phyloP scores from a whole-genome alignment of 441 rosid species.

The Brassica hybrid region DNA sequence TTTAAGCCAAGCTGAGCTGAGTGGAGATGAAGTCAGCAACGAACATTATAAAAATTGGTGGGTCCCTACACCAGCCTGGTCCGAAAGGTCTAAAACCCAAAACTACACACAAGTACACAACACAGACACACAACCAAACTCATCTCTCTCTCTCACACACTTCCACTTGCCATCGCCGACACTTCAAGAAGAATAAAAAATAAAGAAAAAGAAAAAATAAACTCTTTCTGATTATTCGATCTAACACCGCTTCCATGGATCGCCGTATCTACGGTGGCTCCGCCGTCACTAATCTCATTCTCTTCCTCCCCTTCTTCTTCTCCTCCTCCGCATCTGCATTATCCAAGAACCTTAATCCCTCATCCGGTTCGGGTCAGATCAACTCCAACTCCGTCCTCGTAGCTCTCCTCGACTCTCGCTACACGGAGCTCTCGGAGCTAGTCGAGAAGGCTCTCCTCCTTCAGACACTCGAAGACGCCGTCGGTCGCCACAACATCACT shows the following conservation, averaged over 20 bases:
- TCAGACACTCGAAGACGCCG: conserved; percentile 60
- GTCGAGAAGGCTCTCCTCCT: conserved; percentile 72
- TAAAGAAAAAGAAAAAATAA: background rate
- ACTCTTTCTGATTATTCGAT: conserved; percentile 31
- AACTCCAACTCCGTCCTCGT: conserved; percentile 74
- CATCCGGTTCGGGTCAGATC: conserved; percentile 69
- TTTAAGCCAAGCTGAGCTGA: background rate
- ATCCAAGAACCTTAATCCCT: conserved; percentile 38
- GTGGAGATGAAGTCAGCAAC: conserved; percentile 14
- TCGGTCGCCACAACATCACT: conserved; percentile 61
- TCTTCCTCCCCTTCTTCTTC: conserved; percentile 8
- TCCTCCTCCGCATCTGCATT: conserved; percentile 35
- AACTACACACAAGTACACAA: conserved; percentile 24
- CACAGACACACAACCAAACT: conserved; percentile 39
- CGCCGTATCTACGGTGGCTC: conserved; percentile 42
- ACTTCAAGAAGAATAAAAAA: conserved; percentile 15
- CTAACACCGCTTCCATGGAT: conserved; percentile 38
- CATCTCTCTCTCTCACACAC: conserved; percentile 20
- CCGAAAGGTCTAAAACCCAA: conserved; percentile 31
- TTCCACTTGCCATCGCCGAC: conserved; percentile 44
- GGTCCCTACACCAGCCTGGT: conserved; percentile 44
- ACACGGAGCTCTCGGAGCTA: conserved; percentile 67
- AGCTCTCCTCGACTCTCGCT: conserved; percentile 73
- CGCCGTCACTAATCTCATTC: conserved; percentile 22
- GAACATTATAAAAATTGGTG: conserved; percentile 20